A percentile compares a stretch with the other conserved stretches of the same genome.
Conservation (phyloP, 2,329 filamentous ascomycete species). For the Metarhizium sp. region DNA sequence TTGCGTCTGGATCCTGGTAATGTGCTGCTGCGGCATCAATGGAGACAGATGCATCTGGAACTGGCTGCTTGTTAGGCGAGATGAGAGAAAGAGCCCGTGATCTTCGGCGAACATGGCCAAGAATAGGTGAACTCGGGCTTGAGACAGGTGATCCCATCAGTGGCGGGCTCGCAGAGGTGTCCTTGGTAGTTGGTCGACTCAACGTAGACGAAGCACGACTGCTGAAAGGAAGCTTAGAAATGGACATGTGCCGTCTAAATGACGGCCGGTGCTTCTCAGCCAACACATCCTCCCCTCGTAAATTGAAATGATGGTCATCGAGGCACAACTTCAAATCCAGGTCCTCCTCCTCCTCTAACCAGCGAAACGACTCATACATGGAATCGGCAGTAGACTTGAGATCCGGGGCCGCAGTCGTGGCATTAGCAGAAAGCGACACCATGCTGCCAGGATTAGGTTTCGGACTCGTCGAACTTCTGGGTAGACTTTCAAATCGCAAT, state of each 20-base stretch:
- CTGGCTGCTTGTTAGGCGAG: slow-evolving; percentile 31
- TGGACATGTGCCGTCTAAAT: slow-evolving; percentile 63
- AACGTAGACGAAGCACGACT: slow-evolving; percentile 41
- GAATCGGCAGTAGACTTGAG: slow-evolving; percentile 34
- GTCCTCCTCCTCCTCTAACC: slow-evolving; percentile 65
- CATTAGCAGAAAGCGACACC: slow-evolving; percentile 12
- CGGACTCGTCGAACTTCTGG: neutral
- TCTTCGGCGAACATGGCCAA: slow-evolving; percentile 35
- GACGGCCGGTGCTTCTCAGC: slow-evolving; percentile 44
- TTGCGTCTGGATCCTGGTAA: slow-evolving; percentile 83
- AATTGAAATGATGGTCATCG: slow-evolving; percentile 61
- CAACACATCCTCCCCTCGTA: slow-evolving; percentile 36
- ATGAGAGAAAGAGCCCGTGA: slow-evolving; percentile 49
- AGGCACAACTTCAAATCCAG: slow-evolving; percentile 58
- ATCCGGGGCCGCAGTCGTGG: slow-evolving; percentile 8
- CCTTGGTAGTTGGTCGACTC: slow-evolving; percentile 37
- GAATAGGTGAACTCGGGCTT: slow-evolving; percentile 10
- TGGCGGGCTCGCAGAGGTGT: slow-evolving; percentile 23
- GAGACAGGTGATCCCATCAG: slow-evolving; percentile 15
- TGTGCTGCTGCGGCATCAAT: slow-evolving; percentile 69
- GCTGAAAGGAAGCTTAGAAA: slow-evolving; percentile 54
- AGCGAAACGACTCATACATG: slow-evolving; percentile 59
- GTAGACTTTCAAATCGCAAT: slow-evolving; percentile 9
- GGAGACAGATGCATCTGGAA: slow-evolving; percentile 13
- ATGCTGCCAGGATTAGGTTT: slow-evolving; percentile 13